Percentiles rank a stretch among this genome's conserved stretches.
These are phyloP conservation scores for Phytophthora cryptogea DNA, from an alignment of 352 stramenopile genomes.

Conservation along the genomic window DNA sequence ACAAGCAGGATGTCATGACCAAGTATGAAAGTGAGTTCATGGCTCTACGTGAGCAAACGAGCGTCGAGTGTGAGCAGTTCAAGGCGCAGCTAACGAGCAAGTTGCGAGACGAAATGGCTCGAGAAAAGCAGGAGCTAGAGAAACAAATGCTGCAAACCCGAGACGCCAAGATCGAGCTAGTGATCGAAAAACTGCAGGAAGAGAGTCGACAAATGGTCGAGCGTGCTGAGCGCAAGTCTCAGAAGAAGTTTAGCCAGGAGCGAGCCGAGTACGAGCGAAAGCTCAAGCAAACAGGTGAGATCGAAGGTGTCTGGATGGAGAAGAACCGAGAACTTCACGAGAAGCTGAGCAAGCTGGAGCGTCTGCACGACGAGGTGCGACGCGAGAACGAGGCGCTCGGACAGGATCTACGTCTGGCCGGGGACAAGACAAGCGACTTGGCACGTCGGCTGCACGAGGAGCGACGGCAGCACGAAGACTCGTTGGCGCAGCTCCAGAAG, in stretches of 20 bases:
- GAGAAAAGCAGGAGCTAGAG: constrained; percentile 65
- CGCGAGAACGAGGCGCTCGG: constrained; percentile 53
- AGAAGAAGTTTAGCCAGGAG: constrained; percentile 62
- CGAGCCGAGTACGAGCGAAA: constrained; percentile 72
- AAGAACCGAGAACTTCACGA: constrained; percentile 83
- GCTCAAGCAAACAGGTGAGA: constrained; percentile 75
- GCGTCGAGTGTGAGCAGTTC: constrained; percentile 69
- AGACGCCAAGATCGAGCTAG: constrained; percentile 81
- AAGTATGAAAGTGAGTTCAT: constrained; percentile 69
- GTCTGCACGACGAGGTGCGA: constrained; percentile 47
- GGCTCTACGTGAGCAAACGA: constrained; percentile 56
- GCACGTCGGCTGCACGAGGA: constrained; percentile 65
- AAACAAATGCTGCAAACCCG: constrained; percentile 72
- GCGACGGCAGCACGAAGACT: constrained; percentile 50
- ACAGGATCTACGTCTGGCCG: constrained; percentile 43
- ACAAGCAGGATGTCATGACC: constrained; percentile 67
- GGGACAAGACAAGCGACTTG: constrained; percentile 59
- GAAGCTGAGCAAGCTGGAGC: constrained; percentile 59
- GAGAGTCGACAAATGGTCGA: constrained; percentile 65
- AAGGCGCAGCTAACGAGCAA: constrained; percentile 56
- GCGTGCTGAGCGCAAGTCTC: constrained; percentile 48
- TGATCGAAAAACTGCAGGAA: constrained; percentile 81
- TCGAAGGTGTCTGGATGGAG: constrained; percentile 87
- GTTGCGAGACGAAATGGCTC: constrained; percentile 58
- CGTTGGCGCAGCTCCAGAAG: constrained; percentile 49